Conservation (phyloP, 2,329 filamentous ascomycete genomes). For the Nectriaceae sp. region DNA sequence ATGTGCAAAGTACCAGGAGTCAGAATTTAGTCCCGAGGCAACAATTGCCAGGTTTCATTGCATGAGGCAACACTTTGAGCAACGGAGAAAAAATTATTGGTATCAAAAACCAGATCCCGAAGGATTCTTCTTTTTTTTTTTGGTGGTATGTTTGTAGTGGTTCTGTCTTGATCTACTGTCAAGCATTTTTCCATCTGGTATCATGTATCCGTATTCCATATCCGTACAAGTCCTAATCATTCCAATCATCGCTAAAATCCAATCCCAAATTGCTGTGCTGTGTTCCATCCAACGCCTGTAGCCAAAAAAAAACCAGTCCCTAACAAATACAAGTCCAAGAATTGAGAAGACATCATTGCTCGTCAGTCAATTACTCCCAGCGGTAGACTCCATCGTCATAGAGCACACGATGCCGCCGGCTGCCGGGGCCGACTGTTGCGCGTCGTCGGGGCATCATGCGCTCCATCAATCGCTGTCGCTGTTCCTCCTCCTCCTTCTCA, state of each 20-base stretch:
- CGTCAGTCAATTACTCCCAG: slow-evolving; percentile 37
- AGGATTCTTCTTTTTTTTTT: background rate
- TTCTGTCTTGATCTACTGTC: background rate
- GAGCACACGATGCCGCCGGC: slow-evolving; percentile 36
- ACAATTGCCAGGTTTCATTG: too few species aligned
- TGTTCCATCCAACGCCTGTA: background rate
- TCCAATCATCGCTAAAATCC: background rate
- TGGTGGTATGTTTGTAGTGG: background rate
- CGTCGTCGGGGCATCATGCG: slow-evolving; percentile 42
- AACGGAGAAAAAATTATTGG: background rate
- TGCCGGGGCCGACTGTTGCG: slow-evolving; percentile 38
- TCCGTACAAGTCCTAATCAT: background rate
- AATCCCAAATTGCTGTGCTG: background rate
- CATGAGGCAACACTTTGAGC: too few species aligned
- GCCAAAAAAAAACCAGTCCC: background rate
- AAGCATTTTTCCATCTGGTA: background rate
- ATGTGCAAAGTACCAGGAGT: too few species aligned
- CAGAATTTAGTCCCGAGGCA: too few species aligned
- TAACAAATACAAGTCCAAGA: background rate
- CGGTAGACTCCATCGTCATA: slow-evolving; percentile 43
- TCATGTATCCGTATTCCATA: background rate
- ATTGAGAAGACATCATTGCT: background rate
- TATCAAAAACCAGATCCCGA: background rate
- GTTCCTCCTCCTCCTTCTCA: slow-evolving; percentile 39
- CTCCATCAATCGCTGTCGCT: slow-evolving; percentile 41